A percentile compares a stretch with the other conserved stretches of the same genome.
Conservation (phyloP, 1,139 yeast genomes). For the Kodamaea suecica region DNA sequence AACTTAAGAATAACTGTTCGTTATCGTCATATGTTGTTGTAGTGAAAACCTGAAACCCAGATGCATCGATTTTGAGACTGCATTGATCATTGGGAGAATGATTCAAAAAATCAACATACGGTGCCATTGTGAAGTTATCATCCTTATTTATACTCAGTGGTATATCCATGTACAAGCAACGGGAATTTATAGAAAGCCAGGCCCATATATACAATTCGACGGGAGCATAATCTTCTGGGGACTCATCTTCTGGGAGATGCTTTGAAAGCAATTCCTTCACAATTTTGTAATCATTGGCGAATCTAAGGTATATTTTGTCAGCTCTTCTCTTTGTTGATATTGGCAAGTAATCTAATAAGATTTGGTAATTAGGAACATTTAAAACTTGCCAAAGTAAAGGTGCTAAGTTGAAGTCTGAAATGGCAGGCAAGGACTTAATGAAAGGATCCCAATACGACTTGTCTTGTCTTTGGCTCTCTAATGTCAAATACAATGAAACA, state of each 20-base stretch:
- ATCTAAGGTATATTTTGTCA: slow-evolving; percentile 34
- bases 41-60: slow-evolving; percentile 53
- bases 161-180: slow-evolving; percentile 79
- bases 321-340: slow-evolving; percentile 32
- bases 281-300: slow-evolving; percentile 33
- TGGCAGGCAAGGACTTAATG: slow-evolving; percentile 52
- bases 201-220: slow-evolving; percentile 51
- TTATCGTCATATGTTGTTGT: slow-evolving; percentile 31
- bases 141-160: slow-evolving; percentile 46
- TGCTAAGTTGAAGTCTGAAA: slow-evolving; percentile 43
- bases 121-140: slow-evolving; percentile 87
- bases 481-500: slow-evolving; percentile 44
- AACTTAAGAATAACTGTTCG: slow-evolving; percentile 68
- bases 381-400: slow-evolving; percentile 54
- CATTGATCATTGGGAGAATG: slow-evolving; percentile 62
- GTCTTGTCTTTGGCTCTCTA: slow-evolving; percentile 38
- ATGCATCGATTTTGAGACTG: slow-evolving; percentile 41
- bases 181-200: slow-evolving; percentile 87
- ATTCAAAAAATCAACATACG: slow-evolving; percentile 84
- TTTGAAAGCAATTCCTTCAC: slow-evolving; percentile 25
- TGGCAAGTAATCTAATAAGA: slow-evolving; percentile 39
- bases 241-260: slow-evolving; percentile 10
- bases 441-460: slow-evolving; percentile 66
- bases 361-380: slow-evolving; percentile 20
- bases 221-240: slow-evolving; percentile 10